Evolutionary conservation across 768 basidiomycete species (phyloP), one percentile per base, ranked within the genome.

Genomic region (Sporobolomyces pararoseus): DNA sequence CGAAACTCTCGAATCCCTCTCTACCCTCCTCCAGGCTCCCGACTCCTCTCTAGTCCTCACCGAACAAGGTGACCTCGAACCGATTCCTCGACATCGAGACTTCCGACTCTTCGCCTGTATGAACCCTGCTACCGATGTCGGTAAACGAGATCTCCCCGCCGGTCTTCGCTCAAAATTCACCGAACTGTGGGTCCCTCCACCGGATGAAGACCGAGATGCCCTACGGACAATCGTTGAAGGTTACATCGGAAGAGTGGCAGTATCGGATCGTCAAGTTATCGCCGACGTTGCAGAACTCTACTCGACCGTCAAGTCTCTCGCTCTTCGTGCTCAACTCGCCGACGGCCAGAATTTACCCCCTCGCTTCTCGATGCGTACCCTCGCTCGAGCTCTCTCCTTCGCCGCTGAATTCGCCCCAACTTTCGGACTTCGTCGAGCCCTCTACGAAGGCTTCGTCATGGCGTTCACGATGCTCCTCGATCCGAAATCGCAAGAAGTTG

Each of bases 51-150:
- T 99, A 74, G 90, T 92, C 0, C 82, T 99, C 65, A 92, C 92
- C 0, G 96, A 98, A 77, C 87, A 93, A 78, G 95, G 94, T 1
- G 88, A 91, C 14, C 80, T 97, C 63, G 90, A 93, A 75, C 89
- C 90, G 2, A 84, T 98, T 34, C 87, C 88, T 57, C 88, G 96
- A 0, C 96, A 99, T 78, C 87, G 91, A 23, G 88, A 95, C 76
- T 99, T 99, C 82, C 89, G 95, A 25, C 83, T 98, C 7, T 98
- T 98, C 76, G 93, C 93, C 6, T 99, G 96, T 79, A 99, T 99
- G 96, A 99, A 99, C 77, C 96, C 96, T 7, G 96, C 96, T 0
- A 99, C 94, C 5, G 96, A 99, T 75, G 89, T 97, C 19, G 96
- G 96, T 39, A 99, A 98, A 82, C 96, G 93, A 76, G 95, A 98